Conservation (phyloP, 2,329 filamentous ascomycete species). For the Didymella arachidicola region DNA sequence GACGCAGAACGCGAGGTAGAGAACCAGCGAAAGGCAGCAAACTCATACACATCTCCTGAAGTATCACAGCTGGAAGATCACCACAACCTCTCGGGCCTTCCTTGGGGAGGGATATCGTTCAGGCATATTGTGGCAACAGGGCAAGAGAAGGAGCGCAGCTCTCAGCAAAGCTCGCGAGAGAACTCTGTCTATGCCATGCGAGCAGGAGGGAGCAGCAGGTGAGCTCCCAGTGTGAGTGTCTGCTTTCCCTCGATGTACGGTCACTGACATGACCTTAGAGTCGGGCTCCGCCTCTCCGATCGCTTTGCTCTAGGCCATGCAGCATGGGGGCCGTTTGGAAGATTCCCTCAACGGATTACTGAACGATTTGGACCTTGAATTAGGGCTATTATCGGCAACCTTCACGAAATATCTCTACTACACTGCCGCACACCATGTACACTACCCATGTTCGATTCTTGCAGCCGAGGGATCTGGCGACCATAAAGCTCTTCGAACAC, state of each 20-base stretch:
- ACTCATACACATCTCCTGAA: constrained; percentile 69
- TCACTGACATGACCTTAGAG: constrained; percentile 41
- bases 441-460: constrained; percentile 6
- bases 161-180: constrained; percentile 51
- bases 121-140: constrained; percentile 58
- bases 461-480: constrained; percentile 7
- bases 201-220: constrained; percentile 51
- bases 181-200: constrained; percentile 50
- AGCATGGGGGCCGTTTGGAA: constrained; percentile 36
- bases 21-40: constrained; percentile 69
- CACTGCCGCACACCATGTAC: constrained; percentile 2
- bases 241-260: constrained; percentile 24
- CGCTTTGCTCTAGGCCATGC: constrained; percentile 51
- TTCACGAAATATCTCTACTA: constrained; percentile 8
- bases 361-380: constrained; percentile 1
- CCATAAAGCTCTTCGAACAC: neutral
- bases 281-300: constrained; percentile 52
- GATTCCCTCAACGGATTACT: constrained; percentile 34
- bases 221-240: constrained; percentile 45
- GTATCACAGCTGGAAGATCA: constrained; percentile 62
- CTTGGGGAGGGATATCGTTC: constrained; percentile 75
- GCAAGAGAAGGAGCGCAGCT: constrained; percentile 55
- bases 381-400: constrained; percentile 12
- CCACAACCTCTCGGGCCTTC: constrained; percentile 69
- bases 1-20: constrained; percentile 68